These are phyloP conservation scores for Tolypocladium sp. DNA, from an alignment of 2,329 filamentous ascomycete species.

Conservation along the genomic window DNA sequence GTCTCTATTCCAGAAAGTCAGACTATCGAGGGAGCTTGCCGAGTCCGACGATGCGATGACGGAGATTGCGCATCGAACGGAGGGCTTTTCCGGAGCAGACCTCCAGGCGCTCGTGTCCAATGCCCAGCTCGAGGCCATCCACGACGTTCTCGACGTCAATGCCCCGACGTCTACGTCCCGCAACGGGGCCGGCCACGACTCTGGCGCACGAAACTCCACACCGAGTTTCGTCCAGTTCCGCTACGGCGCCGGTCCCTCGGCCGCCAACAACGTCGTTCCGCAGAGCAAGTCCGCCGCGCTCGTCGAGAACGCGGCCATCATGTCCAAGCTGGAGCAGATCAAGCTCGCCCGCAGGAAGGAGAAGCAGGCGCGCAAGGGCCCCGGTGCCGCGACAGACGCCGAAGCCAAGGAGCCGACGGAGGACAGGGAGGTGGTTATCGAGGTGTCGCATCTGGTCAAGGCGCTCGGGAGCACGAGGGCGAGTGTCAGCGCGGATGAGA, in stretches of 20 bases:
- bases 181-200: slow-evolving; percentile 24
- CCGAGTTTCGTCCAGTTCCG: slow-evolving; percentile 74
- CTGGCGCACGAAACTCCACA: slow-evolving; percentile 17
- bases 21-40: slow-evolving; percentile 58
- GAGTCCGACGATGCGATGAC: slow-evolving; percentile 45
- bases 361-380: slow-evolving; percentile 22
- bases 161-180: slow-evolving; percentile 30
- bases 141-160: slow-evolving; percentile 66
- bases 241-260: slow-evolving; percentile 54
- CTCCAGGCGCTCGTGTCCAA: slow-evolving; percentile 93
- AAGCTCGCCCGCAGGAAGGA: slow-evolving; percentile 54
- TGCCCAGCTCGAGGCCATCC: slow-evolving; percentile 92
- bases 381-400: slow-evolving; percentile 6
- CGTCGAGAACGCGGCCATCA: slow-evolving; percentile 70
- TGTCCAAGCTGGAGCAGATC: slow-evolving; percentile 73
- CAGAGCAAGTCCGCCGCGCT: slow-evolving; percentile 45
- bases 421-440: slow-evolving; percentile 66
- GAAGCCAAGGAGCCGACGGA: slow-evolving; percentile 21
- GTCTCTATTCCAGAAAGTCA: slow-evolving; percentile 74
- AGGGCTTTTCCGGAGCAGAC: slow-evolving; percentile 90
- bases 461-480: slow-evolving; percentile 69
- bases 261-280: slow-evolving; percentile 29
- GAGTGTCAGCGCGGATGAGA: slow-evolving; percentile 75
- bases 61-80: slow-evolving; percentile 72
- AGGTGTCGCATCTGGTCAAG: slow-evolving; percentile 73